Base-by-base conservation (phyloP, 2,329 filamentous ascomycete species). In the Bipolaris sorokiniana region DNA sequence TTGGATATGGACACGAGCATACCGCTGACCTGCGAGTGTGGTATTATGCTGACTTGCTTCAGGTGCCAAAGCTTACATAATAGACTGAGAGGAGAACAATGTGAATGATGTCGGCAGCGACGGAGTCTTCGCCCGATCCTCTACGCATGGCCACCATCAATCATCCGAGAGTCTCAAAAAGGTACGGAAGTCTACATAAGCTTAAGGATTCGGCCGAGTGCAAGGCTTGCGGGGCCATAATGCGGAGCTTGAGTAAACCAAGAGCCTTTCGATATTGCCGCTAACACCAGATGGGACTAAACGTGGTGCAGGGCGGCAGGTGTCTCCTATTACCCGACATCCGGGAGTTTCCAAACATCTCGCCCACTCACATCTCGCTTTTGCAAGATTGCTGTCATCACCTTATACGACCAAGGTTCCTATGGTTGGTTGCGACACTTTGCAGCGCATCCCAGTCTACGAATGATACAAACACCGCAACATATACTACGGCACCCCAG, bases 201-300 rank as follows among this genome's bases (percentile, higher is more conserved):
- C 63, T 58, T 52, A 61, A 37, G 36, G 58, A 58, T 54, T 48
- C 46, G 58, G 53, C 55, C 60, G 48, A 48, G 33, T 44, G 44
- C 36, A 37, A 61, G 58, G 53, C 58, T 59, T 62, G 58, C 56
- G 40, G 48, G 28, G 45, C 47, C 15, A 41, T 47, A 51, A 44
- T 51, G 37, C 42, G 46, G 61, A 57, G 61, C 63, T 62, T 57
- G 59, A 51, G 41, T 54, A 44, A 51, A 63, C 53, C 20, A 62
- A 50, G 37, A 44, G 48, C 23, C 36, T 51, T 31, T 26, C 47
- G 22, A 48, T 56, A 51, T 51, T 52, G 31, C 28, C 34, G n/a
- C 48, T 57, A 56, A 13, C 3, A 37, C n/a, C 4, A 22, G 54
- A 48, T 13, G n/a, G 51, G 58, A 22, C 59, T 50, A 31, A 41